phyloP scores from a whole-genome alignment of 176 grass and related monocot genomes.

The Oryza meyeriana region DNA sequence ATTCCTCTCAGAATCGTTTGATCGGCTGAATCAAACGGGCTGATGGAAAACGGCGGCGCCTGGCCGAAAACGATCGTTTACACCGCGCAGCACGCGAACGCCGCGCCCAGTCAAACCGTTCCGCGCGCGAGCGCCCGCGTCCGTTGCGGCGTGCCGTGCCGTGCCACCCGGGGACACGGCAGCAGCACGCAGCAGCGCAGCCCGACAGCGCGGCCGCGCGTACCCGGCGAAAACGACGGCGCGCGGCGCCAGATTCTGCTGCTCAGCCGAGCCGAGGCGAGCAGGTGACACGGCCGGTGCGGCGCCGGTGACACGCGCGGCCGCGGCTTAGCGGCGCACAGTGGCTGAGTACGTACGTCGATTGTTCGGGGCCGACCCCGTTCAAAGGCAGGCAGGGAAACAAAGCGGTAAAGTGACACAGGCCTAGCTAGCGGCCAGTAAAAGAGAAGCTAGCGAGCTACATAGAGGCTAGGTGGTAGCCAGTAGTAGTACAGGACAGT shows the following conservation, averaged over 20 bases:
- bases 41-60: not conserved
- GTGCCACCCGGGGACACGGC: not conserved
- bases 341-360: not conserved
- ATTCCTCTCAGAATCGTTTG: no score
- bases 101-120: constrained; percentile 1
- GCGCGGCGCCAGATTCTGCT: constrained; percentile 23
- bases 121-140: not conserved
- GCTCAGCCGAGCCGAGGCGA: not conserved
- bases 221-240: constrained; percentile 32
- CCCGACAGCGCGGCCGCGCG: constrained; percentile 10
- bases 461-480: not conserved
- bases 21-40: no score
- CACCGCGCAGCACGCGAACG: not conserved
- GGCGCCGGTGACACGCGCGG: not conserved
- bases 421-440: not conserved
- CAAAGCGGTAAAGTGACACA: constrained; percentile 37
- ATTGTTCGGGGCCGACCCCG: constrained; percentile 27
- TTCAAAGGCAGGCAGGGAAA: constrained; percentile 23
- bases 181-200: no score
- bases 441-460: constrained; percentile 22
- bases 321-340: no score
- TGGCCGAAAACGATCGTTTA: not conserved
- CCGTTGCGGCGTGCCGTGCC: not conserved
- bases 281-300: not conserved
- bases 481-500: not conserved